Evolutionary conservation across 2,329 filamentous ascomycete species (phyloP).

Genomic region (Cytospora mali): DNA sequence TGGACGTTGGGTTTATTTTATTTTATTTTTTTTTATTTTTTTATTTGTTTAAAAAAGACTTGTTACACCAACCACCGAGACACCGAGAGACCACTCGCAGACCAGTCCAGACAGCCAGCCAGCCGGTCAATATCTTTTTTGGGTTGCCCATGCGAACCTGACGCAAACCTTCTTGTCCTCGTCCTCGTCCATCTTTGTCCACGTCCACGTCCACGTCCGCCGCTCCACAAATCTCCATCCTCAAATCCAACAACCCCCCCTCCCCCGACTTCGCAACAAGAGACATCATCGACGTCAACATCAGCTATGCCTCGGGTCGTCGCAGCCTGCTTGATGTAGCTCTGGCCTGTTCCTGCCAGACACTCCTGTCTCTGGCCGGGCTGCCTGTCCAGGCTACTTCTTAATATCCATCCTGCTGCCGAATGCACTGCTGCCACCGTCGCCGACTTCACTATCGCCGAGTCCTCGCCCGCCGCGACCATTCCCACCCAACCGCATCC

Average conservation of each 20-base stretch:
- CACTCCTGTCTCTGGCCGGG: conserved; percentile 17
- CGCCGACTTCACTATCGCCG: conserved; percentile 7
- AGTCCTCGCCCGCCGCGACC: background rate
- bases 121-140: background rate
- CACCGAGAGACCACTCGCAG: background rate
- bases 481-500: conserved; percentile 8
- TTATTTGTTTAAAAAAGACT: too few relatives aligned
- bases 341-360: conserved; percentile 27
- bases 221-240: conserved; percentile 13
- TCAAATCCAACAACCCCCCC: background rate
- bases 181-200: conserved; percentile 4
- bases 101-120: background rate
- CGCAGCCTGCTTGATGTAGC: conserved; percentile 27
- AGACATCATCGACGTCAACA: conserved; percentile 18
- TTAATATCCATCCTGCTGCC: conserved; percentile 2
- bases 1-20: too few relatives aligned
- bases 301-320: conserved; percentile 29
- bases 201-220: background rate
- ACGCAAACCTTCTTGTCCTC: background rate
- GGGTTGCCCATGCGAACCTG: conserved; percentile 1
- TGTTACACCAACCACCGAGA: background rate
- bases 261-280: conserved; percentile 11
- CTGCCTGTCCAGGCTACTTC: conserved; percentile 14
- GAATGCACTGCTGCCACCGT: background rate
- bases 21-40: too few relatives aligned